A percentile compares a stretch with the other conserved stretches of the same genome.
Conservation (phyloP, 2,329 filamentous ascomycete species). For the Phialophora verrucosa region DNA sequence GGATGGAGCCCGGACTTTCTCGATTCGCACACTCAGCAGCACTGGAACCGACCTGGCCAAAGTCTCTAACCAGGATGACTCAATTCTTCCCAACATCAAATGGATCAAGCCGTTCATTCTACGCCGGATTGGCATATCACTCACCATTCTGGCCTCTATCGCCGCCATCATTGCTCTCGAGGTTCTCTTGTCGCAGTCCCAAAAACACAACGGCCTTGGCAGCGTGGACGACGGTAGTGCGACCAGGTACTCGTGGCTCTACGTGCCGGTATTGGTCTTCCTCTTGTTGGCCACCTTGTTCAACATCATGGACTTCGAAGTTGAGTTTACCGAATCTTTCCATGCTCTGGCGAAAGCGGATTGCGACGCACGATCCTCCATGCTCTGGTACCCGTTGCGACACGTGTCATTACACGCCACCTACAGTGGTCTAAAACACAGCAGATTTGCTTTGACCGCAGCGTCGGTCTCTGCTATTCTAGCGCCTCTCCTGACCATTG, state of each 20-base stretch:
- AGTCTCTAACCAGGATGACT: background rate
- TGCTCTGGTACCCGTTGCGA: slow-evolving; percentile 33
- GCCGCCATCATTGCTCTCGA: slow-evolving; percentile 30
- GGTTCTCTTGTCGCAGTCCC: slow-evolving; percentile 28
- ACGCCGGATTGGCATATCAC: slow-evolving; percentile 25
- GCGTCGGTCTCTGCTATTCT: slow-evolving; percentile 38
- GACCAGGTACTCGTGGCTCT: slow-evolving; percentile 37
- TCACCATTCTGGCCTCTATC: slow-evolving; percentile 27
- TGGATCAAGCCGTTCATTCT: slow-evolving; percentile 33
- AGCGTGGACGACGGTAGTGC: slow-evolving; percentile 20
- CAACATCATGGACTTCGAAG: slow-evolving; percentile 36
- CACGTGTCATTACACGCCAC: slow-evolving; percentile 28
- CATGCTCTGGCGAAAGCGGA: slow-evolving; percentile 29
- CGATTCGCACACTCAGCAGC: slow-evolving; percentile 22
- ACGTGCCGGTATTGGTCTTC: slow-evolving; percentile 39
- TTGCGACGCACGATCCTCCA: slow-evolving; percentile 24
- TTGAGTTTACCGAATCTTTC: slow-evolving; percentile 30
- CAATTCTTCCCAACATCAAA: slow-evolving; percentile 13
- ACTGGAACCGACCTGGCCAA: slow-evolving; percentile 1
- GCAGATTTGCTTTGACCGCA: slow-evolving; percentile 31
- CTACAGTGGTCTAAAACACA: slow-evolving; percentile 28
- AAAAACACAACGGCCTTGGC: slow-evolving; percentile 27
- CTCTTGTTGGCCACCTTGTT: slow-evolving; percentile 34
- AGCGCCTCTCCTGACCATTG: slow-evolving; percentile 39
- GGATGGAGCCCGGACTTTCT: slow-evolving; percentile 26